Evolutionary conservation across 148 eudicot genomes (phyloP).

Genomic region (Diospyros kaki): DNA sequence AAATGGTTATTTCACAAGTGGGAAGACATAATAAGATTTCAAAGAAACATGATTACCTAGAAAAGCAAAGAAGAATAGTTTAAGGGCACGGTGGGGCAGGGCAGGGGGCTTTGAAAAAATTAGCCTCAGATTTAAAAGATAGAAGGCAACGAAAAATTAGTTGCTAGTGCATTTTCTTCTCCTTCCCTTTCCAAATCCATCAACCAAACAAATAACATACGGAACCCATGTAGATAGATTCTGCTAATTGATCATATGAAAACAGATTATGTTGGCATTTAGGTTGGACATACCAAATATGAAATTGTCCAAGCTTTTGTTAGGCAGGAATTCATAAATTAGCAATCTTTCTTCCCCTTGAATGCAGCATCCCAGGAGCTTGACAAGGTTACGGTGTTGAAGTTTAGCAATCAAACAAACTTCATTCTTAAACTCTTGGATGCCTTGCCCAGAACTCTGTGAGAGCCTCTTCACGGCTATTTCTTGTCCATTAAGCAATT

Average conservation of each 20-base stretch:
- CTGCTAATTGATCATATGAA: not conserved
- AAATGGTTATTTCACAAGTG: too few species aligned
- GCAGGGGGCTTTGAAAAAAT: too few species aligned
- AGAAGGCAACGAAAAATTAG: too few species aligned
- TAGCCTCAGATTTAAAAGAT: too few species aligned
- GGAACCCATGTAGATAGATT: not conserved
- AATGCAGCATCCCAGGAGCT: constrained; percentile 41
- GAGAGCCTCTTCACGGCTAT: constrained; percentile 56
- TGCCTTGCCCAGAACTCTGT: constrained; percentile 39
- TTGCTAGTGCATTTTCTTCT: not conserved
- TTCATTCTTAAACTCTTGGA: constrained; percentile 42
- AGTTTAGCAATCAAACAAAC: constrained; percentile 42
- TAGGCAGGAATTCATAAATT: constrained; percentile 44
- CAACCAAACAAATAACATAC: not conserved
- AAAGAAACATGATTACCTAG: too few species aligned
- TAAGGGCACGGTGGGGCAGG: too few species aligned
- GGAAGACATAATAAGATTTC: too few species aligned
- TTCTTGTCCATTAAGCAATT: constrained; percentile 30
- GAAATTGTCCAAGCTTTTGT: constrained; percentile 41
- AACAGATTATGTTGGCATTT: not conserved
- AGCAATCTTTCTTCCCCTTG: constrained; percentile 41
- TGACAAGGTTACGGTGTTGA: constrained; percentile 50
- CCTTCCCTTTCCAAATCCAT: not conserved
- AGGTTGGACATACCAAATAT: constrained; percentile 28
- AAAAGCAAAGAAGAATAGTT: too few species aligned